Evolutionary conservation across 192 early-diverging fungal genomes (phyloP).

Genomic region (Pilobolus umbonatus): DNA sequence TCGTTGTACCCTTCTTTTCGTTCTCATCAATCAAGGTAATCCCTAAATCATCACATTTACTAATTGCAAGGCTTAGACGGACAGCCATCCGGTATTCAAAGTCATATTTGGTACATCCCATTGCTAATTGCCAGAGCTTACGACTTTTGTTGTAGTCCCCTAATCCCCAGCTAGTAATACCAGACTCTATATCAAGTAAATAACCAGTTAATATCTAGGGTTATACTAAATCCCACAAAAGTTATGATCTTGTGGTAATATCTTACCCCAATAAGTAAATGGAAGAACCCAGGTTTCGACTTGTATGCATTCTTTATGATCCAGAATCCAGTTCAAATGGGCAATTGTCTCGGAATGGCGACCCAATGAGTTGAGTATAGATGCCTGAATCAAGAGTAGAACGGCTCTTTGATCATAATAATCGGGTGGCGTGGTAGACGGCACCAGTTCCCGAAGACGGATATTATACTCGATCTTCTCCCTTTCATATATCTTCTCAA

Average conservation of each 20-base stretch:
- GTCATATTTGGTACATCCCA: conserved; percentile 44
- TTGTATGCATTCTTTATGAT: conserved; percentile 35
- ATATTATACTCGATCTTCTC: conserved; percentile 33
- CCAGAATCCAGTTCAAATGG: conserved; percentile 48
- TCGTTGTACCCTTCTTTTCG: conserved; percentile 8
- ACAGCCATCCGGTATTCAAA: conserved; percentile 45
- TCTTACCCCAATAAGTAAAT: conserved; percentile 46
- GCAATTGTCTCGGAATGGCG: conserved; percentile 35
- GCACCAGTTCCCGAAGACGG: conserved; percentile 31
- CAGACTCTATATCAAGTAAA: conserved; percentile 35
- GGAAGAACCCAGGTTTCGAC: conserved; percentile 49
- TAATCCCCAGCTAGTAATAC: conserved; percentile 43
- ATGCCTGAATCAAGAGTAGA: conserved; percentile 44
- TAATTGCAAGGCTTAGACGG: conserved; percentile 27
- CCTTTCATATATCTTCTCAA: conserved; percentile 30
- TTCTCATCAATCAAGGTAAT: conserved; percentile 21
- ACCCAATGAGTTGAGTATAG: conserved; percentile 43
- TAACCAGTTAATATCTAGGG: no score
- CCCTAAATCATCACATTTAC: conserved; percentile 32
- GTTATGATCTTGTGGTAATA: neutral
- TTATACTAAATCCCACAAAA: neutral
- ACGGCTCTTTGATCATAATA: conserved; percentile 40
- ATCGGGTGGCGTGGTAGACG: conserved; percentile 26
- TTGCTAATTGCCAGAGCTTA: conserved; percentile 42
- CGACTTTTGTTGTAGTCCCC: conserved; percentile 36